Conservation (phyloP, 495 filamentous ascomycete species). For the Penicillium canariense region DNA sequence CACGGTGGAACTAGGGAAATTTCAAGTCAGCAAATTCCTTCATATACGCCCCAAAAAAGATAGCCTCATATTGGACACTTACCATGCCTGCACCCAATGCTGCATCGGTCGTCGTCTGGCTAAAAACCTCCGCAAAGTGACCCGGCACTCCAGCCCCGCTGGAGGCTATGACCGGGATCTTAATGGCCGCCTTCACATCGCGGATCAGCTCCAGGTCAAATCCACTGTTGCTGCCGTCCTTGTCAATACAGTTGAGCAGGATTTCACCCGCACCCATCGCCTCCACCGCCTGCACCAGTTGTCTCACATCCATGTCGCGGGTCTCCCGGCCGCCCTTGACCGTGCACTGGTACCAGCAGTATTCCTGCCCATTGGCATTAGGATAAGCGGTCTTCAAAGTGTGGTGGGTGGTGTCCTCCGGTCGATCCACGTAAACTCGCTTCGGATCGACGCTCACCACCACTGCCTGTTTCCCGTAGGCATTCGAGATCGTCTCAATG, state of each 20-base stretch:
- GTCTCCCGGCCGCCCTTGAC: constrained; percentile 93
- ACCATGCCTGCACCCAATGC: constrained; percentile 94
- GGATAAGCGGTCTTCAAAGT: constrained; percentile 68
- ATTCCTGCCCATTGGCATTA: constrained; percentile 73
- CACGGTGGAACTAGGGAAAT: constrained; percentile 74
- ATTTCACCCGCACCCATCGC: constrained; percentile 96
- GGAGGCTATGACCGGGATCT: constrained; percentile 92
- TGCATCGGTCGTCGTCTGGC: constrained; percentile 81
- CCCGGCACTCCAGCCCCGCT: constrained; percentile 87
- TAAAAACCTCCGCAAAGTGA: constrained; percentile 91
- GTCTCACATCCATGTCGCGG: constrained; percentile 83
- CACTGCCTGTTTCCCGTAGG: constrained; percentile 95
- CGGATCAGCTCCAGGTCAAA: constrained; percentile 92
- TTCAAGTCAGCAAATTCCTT: constrained; percentile 16
- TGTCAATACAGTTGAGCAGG: constrained; percentile 94
- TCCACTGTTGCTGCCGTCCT: constrained; percentile 90
- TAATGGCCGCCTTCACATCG: constrained; percentile 77
- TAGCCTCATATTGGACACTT: constrained; percentile 26
- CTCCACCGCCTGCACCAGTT: constrained; percentile 86
- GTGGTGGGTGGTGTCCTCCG: constrained; percentile 71
- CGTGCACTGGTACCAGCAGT: constrained; percentile 97
- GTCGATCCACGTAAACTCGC: constrained; percentile 76
- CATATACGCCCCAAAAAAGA: not conserved
- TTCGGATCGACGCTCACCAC: constrained; percentile 95
- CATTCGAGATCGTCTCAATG: constrained; percentile 89